phyloP scores from a whole-genome alignment of 2,329 filamentous ascomycete species.

The Arthroderma sp. region DNA sequence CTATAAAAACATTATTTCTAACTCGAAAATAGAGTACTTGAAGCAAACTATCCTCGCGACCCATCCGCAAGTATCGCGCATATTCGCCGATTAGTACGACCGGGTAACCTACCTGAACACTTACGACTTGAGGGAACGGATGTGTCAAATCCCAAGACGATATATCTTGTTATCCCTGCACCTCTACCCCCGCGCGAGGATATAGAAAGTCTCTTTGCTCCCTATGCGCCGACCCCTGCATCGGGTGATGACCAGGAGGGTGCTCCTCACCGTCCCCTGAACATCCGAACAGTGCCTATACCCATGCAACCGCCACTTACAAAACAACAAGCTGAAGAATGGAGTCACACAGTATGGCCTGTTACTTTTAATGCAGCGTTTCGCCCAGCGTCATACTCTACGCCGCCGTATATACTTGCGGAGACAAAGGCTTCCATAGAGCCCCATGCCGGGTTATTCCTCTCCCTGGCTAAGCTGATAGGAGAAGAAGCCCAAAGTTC shows the following conservation, averaged over 20 bases:
- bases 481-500: constrained; percentile 25
- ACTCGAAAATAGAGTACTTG: constrained; percentile 22
- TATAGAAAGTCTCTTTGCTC: constrained; percentile 23
- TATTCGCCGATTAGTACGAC: constrained; percentile 29
- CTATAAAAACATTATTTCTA: constrained; percentile 13
- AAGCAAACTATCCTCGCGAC: constrained; percentile 23
- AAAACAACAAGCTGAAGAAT: constrained; percentile 26
- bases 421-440: constrained; percentile 23
- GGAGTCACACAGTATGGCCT: constrained; percentile 31
- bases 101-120: constrained; percentile 20
- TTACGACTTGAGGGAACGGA: constrained; percentile 9
- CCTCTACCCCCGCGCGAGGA: constrained; percentile 25
- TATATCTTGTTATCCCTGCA: constrained; percentile 30
- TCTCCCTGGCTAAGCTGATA: constrained; percentile 27
- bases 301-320: constrained; percentile 30
- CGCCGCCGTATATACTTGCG: constrained; percentile 26
- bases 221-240: constrained; percentile 19
- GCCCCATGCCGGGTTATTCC: constrained; percentile 25
- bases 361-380: constrained; percentile 33
- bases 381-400: constrained; percentile 29
- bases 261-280: background rate
- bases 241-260: background rate
- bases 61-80: constrained; percentile 22
- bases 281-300: constrained; percentile 22
- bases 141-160: constrained; percentile 11